Percentiles rank a stretch among this genome's conserved stretches.
Evolutionary conservation across 164 flowering plant genomes (phyloP).

Genomic region (Macadamia integrifolia): DNA sequence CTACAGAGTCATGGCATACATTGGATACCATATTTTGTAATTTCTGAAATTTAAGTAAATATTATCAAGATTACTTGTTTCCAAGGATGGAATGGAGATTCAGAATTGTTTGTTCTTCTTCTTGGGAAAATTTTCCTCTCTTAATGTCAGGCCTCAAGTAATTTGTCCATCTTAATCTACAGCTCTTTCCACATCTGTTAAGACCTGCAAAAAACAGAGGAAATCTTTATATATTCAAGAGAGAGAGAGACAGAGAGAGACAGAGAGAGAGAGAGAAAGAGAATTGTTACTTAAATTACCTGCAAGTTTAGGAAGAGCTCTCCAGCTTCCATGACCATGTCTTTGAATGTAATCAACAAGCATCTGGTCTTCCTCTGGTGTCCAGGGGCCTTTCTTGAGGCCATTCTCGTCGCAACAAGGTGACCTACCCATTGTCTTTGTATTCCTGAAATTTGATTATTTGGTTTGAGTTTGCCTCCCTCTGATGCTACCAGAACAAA

Average conservation of each 20-base stretch:
- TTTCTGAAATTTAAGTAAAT: background rate
- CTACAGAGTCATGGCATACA: too few species aligned
- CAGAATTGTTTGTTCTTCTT: constrained; percentile 66
- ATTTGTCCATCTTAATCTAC: constrained; percentile 70
- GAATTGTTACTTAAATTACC: constrained; percentile 19
- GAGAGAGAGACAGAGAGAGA: background rate
- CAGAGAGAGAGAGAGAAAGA: background rate
- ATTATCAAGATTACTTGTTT: constrained; percentile 43
- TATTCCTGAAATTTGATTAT: background rate
- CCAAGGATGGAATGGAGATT: constrained; percentile 71
- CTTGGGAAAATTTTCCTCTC: constrained; percentile 60
- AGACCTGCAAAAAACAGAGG: constrained; percentile 32
- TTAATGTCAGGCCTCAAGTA: constrained; percentile 71
- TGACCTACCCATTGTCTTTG: constrained; percentile 44
- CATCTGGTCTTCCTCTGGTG: constrained; percentile 57
- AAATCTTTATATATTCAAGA: background rate
- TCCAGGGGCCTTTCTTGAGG: constrained; percentile 71
- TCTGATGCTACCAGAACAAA: constrained; percentile 25
- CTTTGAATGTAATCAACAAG: constrained; percentile 42
- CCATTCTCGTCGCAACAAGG: constrained; percentile 62
- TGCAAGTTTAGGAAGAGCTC: constrained; percentile 70
- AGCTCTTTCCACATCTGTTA: constrained; percentile 74
- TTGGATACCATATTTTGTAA: background rate
- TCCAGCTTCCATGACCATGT: constrained; percentile 66
- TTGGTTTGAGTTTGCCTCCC: constrained; percentile 25